Conservation (phyloP, 148 eudicot genomes). For the Rhododendron mucronatum region DNA sequence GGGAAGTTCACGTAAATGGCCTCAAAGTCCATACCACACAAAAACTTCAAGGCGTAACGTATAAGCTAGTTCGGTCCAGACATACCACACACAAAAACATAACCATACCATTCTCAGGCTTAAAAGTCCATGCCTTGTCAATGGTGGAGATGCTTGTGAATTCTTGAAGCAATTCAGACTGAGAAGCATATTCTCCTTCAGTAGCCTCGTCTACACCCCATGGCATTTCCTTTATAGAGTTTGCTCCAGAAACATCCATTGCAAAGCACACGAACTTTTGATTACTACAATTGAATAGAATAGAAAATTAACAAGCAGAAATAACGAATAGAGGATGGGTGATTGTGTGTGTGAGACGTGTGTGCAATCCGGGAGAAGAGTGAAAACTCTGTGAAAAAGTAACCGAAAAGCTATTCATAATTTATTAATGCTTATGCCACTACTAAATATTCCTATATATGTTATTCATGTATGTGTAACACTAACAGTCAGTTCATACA, state of each 20-base stretch:
- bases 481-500: background rate
- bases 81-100: background rate
- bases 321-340: background rate
- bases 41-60: background rate
- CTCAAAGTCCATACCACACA: background rate
- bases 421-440: background rate
- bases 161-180: constrained; percentile 60
- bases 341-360: background rate
- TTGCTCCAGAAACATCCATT: constrained; percentile 45
- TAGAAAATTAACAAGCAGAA: background rate
- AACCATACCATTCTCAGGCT: constrained; percentile 42
- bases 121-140: constrained; percentile 75
- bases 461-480: background rate
- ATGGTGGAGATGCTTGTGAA: constrained; percentile 49
- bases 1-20: background rate
- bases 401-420: background rate
- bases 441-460: background rate
- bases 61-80: background rate
- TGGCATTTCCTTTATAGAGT: constrained; percentile 33
- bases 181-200: constrained; percentile 60
- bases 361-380: background rate
- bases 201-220: constrained; percentile 38
- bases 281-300: constrained; percentile 8
- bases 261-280: constrained; percentile 21
- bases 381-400: background rate